Conservation (phyloP, 345 rosid genomes). For the Aquilaria yunnanensis region DNA sequence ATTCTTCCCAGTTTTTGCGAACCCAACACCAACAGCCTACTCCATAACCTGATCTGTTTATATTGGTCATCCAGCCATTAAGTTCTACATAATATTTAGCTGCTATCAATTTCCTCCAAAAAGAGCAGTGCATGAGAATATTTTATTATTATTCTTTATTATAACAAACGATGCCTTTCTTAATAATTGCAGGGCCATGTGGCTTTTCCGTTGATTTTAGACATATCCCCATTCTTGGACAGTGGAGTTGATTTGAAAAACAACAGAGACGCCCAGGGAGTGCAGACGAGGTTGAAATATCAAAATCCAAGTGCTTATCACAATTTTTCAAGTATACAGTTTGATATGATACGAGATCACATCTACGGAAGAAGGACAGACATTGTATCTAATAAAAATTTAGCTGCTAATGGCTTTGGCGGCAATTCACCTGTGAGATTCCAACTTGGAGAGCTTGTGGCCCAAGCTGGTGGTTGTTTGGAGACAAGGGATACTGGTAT, state of each 20-base stretch:
- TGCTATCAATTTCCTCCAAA: too few relatives aligned
- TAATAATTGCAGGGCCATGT: slow-evolving; percentile 52
- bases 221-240: slow-evolving; percentile 40
- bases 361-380: slow-evolving; percentile 13
- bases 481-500: slow-evolving; percentile 3
- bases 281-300: slow-evolving; percentile 24
- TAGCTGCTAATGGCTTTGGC: slow-evolving; percentile 12
- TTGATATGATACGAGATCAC: slow-evolving; percentile 15
- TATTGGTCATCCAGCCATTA: too few relatives aligned
- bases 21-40: too few relatives aligned
- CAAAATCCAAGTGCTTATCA: slow-evolving; percentile 18
- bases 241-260: slow-evolving; percentile 22
- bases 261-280: slow-evolving; percentile 14
- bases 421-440: slow-evolving; percentile 1
- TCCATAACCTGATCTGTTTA: too few relatives aligned
- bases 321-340: slow-evolving; percentile 15
- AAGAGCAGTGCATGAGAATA: too few relatives aligned
- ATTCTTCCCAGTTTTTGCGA: too few relatives aligned
- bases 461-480: slow-evolving; percentile 7
- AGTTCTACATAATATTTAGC: too few relatives aligned
- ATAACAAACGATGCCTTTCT: neutral
- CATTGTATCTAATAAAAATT: slow-evolving; percentile 9
- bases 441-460: slow-evolving; percentile 14
- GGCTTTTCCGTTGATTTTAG: slow-evolving; percentile 45
- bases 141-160: neutral